Evolutionary conservation across 2,329 filamentous ascomycete genomes (phyloP).

Genomic region (Ciborinia camelliae): DNA sequence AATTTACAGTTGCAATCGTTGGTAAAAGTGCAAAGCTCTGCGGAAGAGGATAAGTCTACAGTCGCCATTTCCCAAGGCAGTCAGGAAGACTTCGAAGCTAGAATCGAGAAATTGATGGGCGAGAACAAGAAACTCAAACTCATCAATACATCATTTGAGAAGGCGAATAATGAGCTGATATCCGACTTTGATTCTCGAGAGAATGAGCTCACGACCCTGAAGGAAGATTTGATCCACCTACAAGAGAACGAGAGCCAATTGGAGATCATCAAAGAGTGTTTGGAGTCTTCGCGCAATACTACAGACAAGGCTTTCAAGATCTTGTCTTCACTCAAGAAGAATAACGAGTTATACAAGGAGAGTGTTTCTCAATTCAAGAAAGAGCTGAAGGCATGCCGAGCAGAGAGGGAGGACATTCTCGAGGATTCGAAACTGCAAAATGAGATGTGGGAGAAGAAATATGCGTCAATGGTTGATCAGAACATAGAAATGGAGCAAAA

Average conservation of each 20-base stretch:
- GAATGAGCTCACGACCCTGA: not conserved
- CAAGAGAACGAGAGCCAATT: not conserved
- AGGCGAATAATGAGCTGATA: not conserved
- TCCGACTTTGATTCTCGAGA: not conserved
- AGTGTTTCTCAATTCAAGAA: not conserved
- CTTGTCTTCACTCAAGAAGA: not conserved
- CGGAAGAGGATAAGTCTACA: not conserved
- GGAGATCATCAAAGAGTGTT: not conserved
- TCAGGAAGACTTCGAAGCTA: not conserved
- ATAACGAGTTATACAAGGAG: not conserved
- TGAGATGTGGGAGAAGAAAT: not conserved
- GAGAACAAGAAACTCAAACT: not conserved
- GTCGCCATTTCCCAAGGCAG: too few relatives aligned
- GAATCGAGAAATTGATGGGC: not conserved
- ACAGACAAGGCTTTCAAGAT: not conserved
- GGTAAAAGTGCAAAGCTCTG: rapidly evolving
- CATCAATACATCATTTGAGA: not conserved
- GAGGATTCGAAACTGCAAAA: not conserved
- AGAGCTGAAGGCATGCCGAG: not conserved
- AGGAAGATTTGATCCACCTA: not conserved
- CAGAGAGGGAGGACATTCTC: not conserved
- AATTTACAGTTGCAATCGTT: not conserved
- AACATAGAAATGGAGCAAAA: not conserved
- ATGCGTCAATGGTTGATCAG: not conserved
- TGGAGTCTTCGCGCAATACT: not conserved